These are phyloP conservation scores for Coniochaeta hoffmannii DNA, from an alignment of 2,329 filamentous ascomycete genomes.

Conservation along the genomic window DNA sequence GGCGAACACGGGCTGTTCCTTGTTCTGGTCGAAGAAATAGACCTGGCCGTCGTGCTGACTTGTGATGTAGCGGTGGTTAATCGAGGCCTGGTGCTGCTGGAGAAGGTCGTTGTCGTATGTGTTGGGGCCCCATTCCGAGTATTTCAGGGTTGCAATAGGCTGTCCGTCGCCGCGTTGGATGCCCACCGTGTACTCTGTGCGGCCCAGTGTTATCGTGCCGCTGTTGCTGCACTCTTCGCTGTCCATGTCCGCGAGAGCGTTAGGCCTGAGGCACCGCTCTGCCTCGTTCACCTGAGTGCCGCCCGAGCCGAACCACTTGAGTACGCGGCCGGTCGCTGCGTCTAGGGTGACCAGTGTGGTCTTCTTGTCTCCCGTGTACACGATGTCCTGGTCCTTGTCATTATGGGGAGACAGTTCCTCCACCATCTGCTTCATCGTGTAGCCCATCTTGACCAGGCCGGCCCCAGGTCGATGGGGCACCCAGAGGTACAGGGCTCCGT, in stretches of 20 bases:
- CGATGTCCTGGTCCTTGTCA: slow-evolving; percentile 66
- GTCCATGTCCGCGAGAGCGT: slow-evolving; percentile 57
- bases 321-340: slow-evolving; percentile 71
- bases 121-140: slow-evolving; percentile 92
- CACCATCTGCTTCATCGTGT: slow-evolving; percentile 82
- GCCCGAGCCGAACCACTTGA: slow-evolving; percentile 76
- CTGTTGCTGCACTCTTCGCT: slow-evolving; percentile 67
- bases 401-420: slow-evolving; percentile 74
- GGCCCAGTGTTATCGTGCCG: slow-evolving; percentile 74
- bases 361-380: slow-evolving; percentile 88
- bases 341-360: slow-evolving; percentile 86
- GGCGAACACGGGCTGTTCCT: slow-evolving; percentile 51
- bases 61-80: slow-evolving; percentile 85
- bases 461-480: slow-evolving; percentile 54
- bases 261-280: slow-evolving; percentile 67
- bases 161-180: slow-evolving; percentile 71
- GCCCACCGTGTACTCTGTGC: slow-evolving; percentile 82
- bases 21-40: slow-evolving; percentile 67
- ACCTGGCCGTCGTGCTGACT: slow-evolving; percentile 79
- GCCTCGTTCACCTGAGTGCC: slow-evolving; percentile 62
- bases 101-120: slow-evolving; percentile 83
- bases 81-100: slow-evolving; percentile 69
- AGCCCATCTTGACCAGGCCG: slow-evolving; percentile 57
- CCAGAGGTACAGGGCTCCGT: slow-evolving; percentile 84
- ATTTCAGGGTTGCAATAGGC: slow-evolving; percentile 81